These are phyloP conservation scores for Nadsonia commutata DNA, from an alignment of 1,139 yeast species.

Conservation along the genomic window DNA sequence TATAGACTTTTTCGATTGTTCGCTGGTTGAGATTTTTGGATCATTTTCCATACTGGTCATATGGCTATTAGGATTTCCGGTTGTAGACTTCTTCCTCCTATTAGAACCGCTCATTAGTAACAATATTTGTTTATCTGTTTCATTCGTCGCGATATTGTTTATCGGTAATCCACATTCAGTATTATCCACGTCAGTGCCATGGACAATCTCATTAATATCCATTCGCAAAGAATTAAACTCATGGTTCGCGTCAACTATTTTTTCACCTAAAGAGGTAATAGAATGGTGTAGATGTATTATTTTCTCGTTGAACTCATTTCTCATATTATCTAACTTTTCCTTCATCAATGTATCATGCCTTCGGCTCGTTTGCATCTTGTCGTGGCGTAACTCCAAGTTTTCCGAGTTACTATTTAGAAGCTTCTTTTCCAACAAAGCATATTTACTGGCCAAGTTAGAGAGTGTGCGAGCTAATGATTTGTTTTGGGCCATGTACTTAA, in stretches of 20 bases:
- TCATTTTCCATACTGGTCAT: no score
- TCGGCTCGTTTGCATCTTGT: neutral
- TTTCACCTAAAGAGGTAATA: neutral
- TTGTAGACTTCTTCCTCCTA: no score
- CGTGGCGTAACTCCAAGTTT: neutral
- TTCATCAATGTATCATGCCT: neutral
- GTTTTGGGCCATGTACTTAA: neutral
- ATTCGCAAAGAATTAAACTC: no score
- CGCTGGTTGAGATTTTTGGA: neutral
- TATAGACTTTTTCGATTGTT: neutral
- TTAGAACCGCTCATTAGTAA: no score
- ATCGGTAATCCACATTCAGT: no score
- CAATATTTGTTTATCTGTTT: no score
- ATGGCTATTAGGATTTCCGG: no score
- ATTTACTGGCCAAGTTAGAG: neutral
- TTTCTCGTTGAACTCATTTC: neutral
- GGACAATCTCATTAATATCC: no score
- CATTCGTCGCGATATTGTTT: no score
- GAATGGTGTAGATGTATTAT: neutral
- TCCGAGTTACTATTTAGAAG: neutral
- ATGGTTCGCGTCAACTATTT: neutral
- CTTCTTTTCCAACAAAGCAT: neutral
- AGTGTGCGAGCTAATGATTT: neutral
- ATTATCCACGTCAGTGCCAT: no score
- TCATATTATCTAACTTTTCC: neutral